Evolutionary conservation across 2,329 filamentous ascomycete species (phyloP).

Genomic region (Fusarium annulatum): DNA sequence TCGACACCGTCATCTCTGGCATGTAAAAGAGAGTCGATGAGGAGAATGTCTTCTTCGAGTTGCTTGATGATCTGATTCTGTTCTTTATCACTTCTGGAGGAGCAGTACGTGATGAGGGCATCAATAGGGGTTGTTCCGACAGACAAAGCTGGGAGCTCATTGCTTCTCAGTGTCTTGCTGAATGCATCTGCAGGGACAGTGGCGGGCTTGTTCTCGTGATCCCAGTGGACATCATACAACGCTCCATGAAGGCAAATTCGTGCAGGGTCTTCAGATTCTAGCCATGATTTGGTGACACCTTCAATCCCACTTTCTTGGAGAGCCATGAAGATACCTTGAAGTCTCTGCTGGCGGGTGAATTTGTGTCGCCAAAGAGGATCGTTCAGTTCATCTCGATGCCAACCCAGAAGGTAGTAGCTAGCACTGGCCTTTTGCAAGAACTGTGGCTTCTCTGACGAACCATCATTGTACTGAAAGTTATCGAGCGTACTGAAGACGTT

Average conservation of each 20-base stretch:
- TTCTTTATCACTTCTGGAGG: fast-evolving
- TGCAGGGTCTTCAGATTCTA: not conserved
- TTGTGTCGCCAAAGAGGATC: not conserved
- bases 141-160: not conserved
- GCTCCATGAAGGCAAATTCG: not conserved
- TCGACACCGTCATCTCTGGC: not conserved
- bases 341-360: no score
- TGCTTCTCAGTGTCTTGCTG: no score
- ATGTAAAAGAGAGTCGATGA: not conserved
- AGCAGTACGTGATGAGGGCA: not conserved
- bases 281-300: not conserved
- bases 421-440: not conserved
- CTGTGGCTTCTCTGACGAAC: not conserved
- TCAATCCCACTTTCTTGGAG: not conserved
- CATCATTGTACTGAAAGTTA: not conserved
- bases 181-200: no score
- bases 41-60: not conserved
- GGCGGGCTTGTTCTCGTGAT: not conserved
- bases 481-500: not conserved
- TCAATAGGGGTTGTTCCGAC: not conserved
- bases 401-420: not conserved
- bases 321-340: not conserved
- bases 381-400: not conserved
- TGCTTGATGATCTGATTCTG: not conserved
- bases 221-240: not conserved